A percentile compares a stretch with the other conserved stretches of the same genome.
Evolutionary conservation across 495 filamentous ascomycete genomes (phyloP).

Genomic region (Thozetella sp.): DNA sequence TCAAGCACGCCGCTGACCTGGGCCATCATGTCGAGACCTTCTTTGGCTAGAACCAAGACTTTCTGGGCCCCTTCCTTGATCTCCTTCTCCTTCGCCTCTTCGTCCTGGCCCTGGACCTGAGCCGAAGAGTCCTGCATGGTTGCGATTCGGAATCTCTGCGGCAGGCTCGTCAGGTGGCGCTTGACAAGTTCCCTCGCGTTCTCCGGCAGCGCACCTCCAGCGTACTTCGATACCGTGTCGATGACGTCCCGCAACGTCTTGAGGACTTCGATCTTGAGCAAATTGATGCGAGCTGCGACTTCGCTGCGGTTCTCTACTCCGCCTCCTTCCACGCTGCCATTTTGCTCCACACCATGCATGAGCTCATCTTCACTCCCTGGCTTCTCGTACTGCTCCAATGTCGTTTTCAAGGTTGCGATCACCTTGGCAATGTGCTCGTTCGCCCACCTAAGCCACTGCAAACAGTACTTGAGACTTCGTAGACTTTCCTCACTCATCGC

Average conservation of each 20-base stretch:
- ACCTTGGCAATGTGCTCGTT: conserved; percentile 74
- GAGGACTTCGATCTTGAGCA: conserved; percentile 72
- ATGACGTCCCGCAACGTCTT: conserved; percentile 76
- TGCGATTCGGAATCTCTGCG: conserved; percentile 69
- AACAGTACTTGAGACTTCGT: conserved; percentile 73
- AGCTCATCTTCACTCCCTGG: conserved; percentile 13
- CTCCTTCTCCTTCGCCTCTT: conserved; percentile 30
- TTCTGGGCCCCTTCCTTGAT: conserved; percentile 59
- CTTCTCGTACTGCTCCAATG: conserved; percentile 77
- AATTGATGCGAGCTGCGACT: conserved; percentile 62
- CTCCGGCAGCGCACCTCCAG: conserved; percentile 81
- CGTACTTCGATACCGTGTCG: conserved; percentile 78
- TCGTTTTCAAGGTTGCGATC: conserved; percentile 66
- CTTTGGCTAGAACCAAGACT: conserved; percentile 79
- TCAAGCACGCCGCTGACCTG: conserved; percentile 82
- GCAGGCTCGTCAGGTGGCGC: conserved; percentile 76
- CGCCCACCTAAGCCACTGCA: conserved; percentile 74
- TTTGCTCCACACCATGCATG: conserved; percentile 14
- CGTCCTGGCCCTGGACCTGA: conserved; percentile 33
- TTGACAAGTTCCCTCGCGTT: conserved; percentile 79
- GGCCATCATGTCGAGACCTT: conserved; percentile 86
- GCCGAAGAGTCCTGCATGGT: conserved; percentile 44
- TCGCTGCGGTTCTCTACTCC: conserved; percentile 35
- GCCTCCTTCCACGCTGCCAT: conserved; percentile 17
- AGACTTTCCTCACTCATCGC: conserved; percentile 87